Conservation (phyloP, 805 yeast genomes). For the Candida boleticola region DNA sequence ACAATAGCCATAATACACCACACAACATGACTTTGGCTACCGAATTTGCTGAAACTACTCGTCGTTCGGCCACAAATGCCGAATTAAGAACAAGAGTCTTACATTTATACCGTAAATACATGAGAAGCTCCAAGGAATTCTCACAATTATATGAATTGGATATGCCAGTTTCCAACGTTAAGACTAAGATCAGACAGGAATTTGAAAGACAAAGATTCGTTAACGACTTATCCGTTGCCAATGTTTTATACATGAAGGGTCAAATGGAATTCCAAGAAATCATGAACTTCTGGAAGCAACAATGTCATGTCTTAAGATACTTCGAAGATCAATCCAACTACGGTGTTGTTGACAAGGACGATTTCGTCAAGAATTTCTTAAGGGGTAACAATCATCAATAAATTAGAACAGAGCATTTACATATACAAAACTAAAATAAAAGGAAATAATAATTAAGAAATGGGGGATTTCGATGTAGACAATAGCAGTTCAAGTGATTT, state of each 20-base stretch:
- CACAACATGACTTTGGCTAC: conserved; percentile 62
- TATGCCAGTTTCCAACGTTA: conserved; percentile 73
- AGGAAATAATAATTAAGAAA: too few species aligned
- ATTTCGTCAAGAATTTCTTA: conserved; percentile 71
- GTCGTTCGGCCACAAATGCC: conserved; percentile 55
- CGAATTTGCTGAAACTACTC: conserved; percentile 80
- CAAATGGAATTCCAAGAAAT: conserved; percentile 90
- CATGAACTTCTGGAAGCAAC: conserved; percentile 88
- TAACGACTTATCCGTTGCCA: conserved; percentile 59
- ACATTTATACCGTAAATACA: conserved; percentile 69
- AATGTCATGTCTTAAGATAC: conserved; percentile 78
- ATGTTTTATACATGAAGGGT: conserved; percentile 74
- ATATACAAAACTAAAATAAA: conserved; percentile 1
- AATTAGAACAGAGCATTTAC: not conserved
- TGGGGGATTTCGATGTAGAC: too few species aligned
- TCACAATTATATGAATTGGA: conserved; percentile 69
- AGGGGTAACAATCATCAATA: conserved; percentile 46
- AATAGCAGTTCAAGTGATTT: too few species aligned
- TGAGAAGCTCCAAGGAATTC: conserved; percentile 58
- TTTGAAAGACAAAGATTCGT: conserved; percentile 83
- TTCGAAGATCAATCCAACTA: conserved; percentile 66
- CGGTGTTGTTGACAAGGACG: conserved; percentile 52
- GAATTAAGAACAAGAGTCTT: conserved; percentile 67
- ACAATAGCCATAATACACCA: not conserved
- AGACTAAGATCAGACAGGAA: conserved; percentile 85